Conservation (phyloP, 2,329 filamentous ascomycete genomes). For the Ophiosphaerella herpotricha region DNA sequence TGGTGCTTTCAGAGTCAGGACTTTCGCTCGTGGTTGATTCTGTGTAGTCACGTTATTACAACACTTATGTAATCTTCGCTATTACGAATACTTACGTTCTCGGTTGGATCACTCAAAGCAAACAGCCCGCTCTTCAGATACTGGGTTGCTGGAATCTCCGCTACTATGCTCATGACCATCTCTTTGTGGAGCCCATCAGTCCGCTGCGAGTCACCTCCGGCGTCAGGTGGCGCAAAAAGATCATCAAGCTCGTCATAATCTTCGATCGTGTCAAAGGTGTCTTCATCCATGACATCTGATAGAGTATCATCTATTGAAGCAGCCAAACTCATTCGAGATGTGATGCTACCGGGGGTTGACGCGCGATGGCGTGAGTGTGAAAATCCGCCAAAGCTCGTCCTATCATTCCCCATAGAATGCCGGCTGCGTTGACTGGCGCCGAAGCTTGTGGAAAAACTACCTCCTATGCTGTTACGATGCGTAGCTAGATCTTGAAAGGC, state of each 20-base stretch:
- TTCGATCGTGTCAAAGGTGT: slow-evolving; percentile 45
- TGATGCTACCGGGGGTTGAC: slow-evolving; percentile 59
- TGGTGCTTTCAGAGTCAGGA: slow-evolving; percentile 38
- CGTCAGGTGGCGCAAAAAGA: slow-evolving; percentile 40
- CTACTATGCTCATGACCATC: slow-evolving; percentile 43
- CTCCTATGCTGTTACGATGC: slow-evolving; percentile 47
- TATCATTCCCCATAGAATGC: slow-evolving; percentile 74
- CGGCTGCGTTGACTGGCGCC: slow-evolving; percentile 63
- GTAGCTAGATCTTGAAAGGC: slow-evolving; percentile 75
- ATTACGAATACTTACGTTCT: slow-evolving; percentile 15
- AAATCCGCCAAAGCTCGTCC: slow-evolving; percentile 61
- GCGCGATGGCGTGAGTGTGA: slow-evolving; percentile 54
- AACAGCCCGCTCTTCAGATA: slow-evolving; percentile 36
- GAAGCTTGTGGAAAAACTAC: slow-evolving; percentile 52
- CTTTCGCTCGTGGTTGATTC: slow-evolving; percentile 25
- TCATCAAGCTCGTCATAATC: slow-evolving; percentile 48
- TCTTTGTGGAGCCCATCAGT: slow-evolving; percentile 47
- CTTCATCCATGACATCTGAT: slow-evolving; percentile 45
- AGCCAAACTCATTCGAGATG: slow-evolving; percentile 45
- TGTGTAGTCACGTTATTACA: neutral
- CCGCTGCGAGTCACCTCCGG: slow-evolving; percentile 34
- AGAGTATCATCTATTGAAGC: slow-evolving; percentile 45
- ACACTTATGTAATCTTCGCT: neutral
- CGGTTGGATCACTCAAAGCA: slow-evolving; percentile 22
- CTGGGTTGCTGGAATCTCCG: slow-evolving; percentile 38